A percentile compares a stretch with the other conserved stretches of the same genome.
Evolutionary conservation across 345 rosid genomes (phyloP).

Genomic region (Clausena lansium): DNA sequence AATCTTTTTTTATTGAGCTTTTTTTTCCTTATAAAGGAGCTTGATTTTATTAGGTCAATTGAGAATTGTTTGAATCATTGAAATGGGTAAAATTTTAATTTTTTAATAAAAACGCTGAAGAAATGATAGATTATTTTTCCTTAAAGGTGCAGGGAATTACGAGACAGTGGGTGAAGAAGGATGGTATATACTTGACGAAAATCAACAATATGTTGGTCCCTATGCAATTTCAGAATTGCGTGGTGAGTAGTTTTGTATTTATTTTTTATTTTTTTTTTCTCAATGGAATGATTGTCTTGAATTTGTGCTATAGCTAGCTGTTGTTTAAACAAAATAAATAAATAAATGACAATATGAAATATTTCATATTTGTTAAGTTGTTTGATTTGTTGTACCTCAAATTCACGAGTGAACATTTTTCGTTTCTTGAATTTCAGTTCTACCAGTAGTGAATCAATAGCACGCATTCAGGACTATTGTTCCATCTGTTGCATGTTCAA

Average conservation of each 20-base stretch:
- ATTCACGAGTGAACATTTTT: not conserved
- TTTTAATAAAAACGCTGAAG: not conserved
- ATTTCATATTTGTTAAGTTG: not conserved
- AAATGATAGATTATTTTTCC: not conserved
- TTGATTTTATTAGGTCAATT: not conserved
- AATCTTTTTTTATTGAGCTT: not conserved
- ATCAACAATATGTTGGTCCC: conserved; percentile 75
- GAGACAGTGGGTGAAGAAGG: conserved; percentile 38
- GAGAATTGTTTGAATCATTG: not conserved
- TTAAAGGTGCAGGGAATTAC: conserved; percentile 14
- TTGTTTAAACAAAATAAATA: not conserved
- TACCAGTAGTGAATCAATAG: conserved; percentile 10
- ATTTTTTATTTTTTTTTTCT: not conserved
- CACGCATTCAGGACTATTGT: conserved; percentile 41
- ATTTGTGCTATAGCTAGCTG: conserved; percentile 12
- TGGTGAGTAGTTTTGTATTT: conserved; percentile 46
- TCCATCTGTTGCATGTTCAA: conserved; percentile 40
- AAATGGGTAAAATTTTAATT: not conserved
- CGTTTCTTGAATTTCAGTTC: conserved; percentile 13
- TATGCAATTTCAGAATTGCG: conserved; percentile 63
- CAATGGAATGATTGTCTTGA: conserved; percentile 19
- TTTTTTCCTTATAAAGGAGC: not conserved
- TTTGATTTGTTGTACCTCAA: not conserved
- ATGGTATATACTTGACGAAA: conserved; percentile 79
- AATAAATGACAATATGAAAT: not conserved